Base-by-base conservation (phyloP, 139 green algal species). In the Chlamydomonas incerta region DNA sequence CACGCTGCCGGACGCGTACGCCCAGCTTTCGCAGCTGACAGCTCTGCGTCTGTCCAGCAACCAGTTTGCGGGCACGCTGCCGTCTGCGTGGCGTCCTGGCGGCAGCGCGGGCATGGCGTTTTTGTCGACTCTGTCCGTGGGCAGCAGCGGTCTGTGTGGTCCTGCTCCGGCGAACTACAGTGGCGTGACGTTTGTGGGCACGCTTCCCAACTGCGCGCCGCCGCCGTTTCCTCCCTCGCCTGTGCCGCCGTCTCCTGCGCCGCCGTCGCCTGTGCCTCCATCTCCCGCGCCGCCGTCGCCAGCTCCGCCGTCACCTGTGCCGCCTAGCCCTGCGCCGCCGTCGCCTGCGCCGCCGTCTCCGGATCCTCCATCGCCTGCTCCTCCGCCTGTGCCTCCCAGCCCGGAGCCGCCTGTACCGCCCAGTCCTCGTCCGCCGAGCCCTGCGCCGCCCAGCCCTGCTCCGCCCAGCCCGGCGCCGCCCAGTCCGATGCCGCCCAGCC, bases 1-100 rank as follows among this genome's bases (percentile, higher is more conserved):
- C 24, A 65, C 50, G 24, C 73, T 88, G 4, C 82, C 82, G 4
- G 57, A 26, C 17, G 23, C 24, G 1, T 88, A 63, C 47, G 41
- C 41, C 11, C 5, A 4, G 37, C 34, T 88, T 4, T 24, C 29
- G 14, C 60, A 18, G 31, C 47, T 92, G 41, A 14, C 72, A 15
- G 28, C 37, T 8, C 81, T 92, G 0, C 41, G 86, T 63, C 66
- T 92, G 0, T 72, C 41, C 26, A 33, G 57, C 65, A 93, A 93
- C 67, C 14, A 26, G 1, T 74, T 93, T 8, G 33, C 20, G 15
- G 88, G 89, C 2, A 10, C 52, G 23, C 31, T 93, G 28, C 88
- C 88, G n/a, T 28, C 28, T 2, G 17, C 33, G 10, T 72, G 66
- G 66, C 31, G 17, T 34, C 41, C 41, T 50, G 41, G 41, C 41